These are phyloP conservation scores for Botrytis hyacinthi DNA, from an alignment of 2,329 filamentous ascomycete species.

Conservation along the genomic window DNA sequence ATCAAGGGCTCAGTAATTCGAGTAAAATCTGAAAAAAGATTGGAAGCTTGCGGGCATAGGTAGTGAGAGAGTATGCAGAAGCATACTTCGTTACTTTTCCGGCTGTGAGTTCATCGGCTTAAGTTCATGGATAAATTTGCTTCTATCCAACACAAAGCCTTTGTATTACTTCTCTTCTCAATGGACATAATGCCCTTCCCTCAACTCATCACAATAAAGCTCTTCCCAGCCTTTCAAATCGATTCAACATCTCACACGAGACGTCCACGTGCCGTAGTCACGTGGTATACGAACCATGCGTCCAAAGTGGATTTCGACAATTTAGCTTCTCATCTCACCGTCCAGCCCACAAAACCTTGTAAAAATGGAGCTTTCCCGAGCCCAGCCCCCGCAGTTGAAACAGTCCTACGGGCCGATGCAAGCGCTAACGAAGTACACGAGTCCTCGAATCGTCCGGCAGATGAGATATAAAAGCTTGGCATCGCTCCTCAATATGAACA, in stretches of 20 bases:
- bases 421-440: background rate
- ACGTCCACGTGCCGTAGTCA: background rate
- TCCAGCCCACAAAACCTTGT: background rate
- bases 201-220: background rate
- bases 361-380: background rate
- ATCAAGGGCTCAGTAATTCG: background rate
- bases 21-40: background rate
- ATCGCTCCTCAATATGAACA: background rate
- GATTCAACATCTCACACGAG: background rate
- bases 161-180: background rate
- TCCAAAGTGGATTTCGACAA: background rate
- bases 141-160: background rate
- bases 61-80: background rate
- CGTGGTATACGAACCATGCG: background rate
- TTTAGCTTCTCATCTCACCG: slow-evolving; percentile 4
- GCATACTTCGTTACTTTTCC: background rate
- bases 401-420: background rate
- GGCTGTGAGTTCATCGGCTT: background rate
- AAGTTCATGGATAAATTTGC: background rate
- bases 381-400: background rate
- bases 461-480: slow-evolving; percentile 12
- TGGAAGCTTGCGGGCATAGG: background rate
- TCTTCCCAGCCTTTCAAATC: background rate
- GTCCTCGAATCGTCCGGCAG: background rate
- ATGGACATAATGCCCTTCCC: background rate